Conservation (phyloP, 805 yeast species). For the Spathaspora passalidarum region DNA sequence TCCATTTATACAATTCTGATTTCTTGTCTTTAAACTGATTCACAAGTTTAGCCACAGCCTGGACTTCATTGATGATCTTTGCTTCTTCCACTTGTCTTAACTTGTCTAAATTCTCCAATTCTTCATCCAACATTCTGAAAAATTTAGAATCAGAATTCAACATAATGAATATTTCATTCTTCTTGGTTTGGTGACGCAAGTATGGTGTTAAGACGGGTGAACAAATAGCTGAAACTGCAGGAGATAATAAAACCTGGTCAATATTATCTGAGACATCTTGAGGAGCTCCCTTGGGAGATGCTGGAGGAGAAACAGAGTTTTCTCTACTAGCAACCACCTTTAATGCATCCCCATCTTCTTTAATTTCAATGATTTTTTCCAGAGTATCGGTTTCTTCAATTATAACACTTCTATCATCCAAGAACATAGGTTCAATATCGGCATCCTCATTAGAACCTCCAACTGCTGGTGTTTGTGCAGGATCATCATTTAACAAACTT, state of each 20-base stretch:
- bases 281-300: slow-evolving; percentile 1
- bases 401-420: background rate
- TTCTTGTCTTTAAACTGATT: slow-evolving; percentile 32
- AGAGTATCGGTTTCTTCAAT: slow-evolving; percentile 5
- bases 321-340: slow-evolving; percentile 8
- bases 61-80: slow-evolving; percentile 40
- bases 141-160: slow-evolving; percentile 57
- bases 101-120: slow-evolving; percentile 46
- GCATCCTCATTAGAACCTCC: slow-evolving; percentile 2
- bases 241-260: background rate
- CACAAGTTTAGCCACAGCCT: slow-evolving; percentile 34
- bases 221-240: background rate
- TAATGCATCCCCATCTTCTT: slow-evolving; percentile 19
- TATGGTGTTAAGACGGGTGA: background rate
- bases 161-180: slow-evolving; percentile 39
- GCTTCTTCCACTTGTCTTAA: slow-evolving; percentile 43
- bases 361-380: slow-evolving; percentile 25
- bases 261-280: background rate
- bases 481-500: slow-evolving; percentile 21
- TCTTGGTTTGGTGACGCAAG: slow-evolving; percentile 11
- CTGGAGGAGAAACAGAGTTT: slow-evolving; percentile 7
- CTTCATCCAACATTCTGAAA: slow-evolving; percentile 55
- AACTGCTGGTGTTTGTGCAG: slow-evolving; percentile 6
- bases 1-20: slow-evolving; percentile 65
- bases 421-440: background rate